Evolutionary conservation across 805 yeast genomes (phyloP), one percentile per base, ranked within the genome.

Genomic region (Metschnikowia noctiluminum): DNA sequence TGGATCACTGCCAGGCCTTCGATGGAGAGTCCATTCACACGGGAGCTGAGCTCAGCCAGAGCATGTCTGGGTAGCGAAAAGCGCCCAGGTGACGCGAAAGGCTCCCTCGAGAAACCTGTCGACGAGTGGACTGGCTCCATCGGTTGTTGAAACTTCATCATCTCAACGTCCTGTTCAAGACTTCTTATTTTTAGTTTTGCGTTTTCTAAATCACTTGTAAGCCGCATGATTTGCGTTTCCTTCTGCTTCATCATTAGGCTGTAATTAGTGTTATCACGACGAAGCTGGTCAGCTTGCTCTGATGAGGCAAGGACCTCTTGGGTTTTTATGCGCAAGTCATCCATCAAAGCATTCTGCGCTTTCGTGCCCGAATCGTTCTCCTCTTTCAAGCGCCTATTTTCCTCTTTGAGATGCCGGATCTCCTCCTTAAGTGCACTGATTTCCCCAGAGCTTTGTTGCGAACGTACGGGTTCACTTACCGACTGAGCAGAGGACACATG

Each of bases 141-240:
- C 28, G 49, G 66, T 49, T 65, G 72, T 42, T 56, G 63, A 13
- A 60, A 57, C 35, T 58, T 57, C 58, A 58, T 55, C 58, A 68
- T 55, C 45, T 62, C 65, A 31, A 58, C 68, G 42, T 53, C 79
- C 50, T 74, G 77, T 58, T 82, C 85, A 49, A 85, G 63, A 49
- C 80, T 81, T 31, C 73, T 61, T 11, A 80, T 73, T 55, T 76
- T 76, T n/a, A 74, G 62, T 45, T 76, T 78, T 4, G 84, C 72
- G 39, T 72, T 76, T 40, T 84, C 89, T 42, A 83, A 63, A 58
- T 88, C 94, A 41, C 81, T 77, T 38, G 71, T 77, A 26, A 81
- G 66, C 39, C 94, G 68, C 38, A 76, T 70, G 8, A 87, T 63
- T 60, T 84, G 89, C 0, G 88, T 80, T 42, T 87, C 94, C 54